phyloP scores from a whole-genome alignment of 495 filamentous ascomycete genomes.

The Lepidopterella palustris region DNA sequence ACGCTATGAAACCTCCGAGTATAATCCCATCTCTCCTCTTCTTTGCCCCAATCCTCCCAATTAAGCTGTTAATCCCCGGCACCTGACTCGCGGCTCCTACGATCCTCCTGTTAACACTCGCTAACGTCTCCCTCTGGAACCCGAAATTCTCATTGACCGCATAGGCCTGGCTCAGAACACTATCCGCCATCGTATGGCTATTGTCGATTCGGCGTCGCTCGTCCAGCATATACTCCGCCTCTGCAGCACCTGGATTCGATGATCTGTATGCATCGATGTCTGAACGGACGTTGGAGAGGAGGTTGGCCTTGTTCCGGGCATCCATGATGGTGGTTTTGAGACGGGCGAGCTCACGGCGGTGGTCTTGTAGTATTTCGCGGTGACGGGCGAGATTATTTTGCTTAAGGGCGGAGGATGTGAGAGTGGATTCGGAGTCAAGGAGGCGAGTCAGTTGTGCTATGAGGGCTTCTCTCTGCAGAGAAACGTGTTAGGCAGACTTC shows the following conservation, averaged over 20 bases:
- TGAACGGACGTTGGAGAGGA: slow-evolving; percentile 83
- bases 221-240: slow-evolving; percentile 95
- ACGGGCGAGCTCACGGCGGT: slow-evolving; percentile 73
- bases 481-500: neutral
- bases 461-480: slow-evolving; percentile 67
- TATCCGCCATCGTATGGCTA: slow-evolving; percentile 80
- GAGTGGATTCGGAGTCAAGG: slow-evolving; percentile 87
- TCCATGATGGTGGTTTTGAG: slow-evolving; percentile 61
- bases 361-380: slow-evolving; percentile 80
- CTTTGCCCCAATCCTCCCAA: slow-evolving; percentile 88
- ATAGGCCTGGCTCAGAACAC: slow-evolving; percentile 92
- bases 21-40: slow-evolving; percentile 94
- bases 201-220: slow-evolving; percentile 80
- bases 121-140: slow-evolving; percentile 76
- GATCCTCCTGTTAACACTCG: slow-evolving; percentile 82
- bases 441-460: slow-evolving; percentile 79
- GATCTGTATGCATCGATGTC: slow-evolving; percentile 87
- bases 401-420: slow-evolving; percentile 84
- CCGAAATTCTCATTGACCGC: slow-evolving; percentile 90
- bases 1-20: slow-evolving; percentile 78
- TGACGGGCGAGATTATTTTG: slow-evolving; percentile 91
- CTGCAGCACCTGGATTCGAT: slow-evolving; percentile 69
- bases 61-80: slow-evolving; percentile 88
- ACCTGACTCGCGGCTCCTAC: slow-evolving; percentile 81
- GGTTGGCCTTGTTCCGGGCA: slow-evolving; percentile 77